Conservation (phyloP, 208 protist genomes). For the Crithidia bombi region DNA sequence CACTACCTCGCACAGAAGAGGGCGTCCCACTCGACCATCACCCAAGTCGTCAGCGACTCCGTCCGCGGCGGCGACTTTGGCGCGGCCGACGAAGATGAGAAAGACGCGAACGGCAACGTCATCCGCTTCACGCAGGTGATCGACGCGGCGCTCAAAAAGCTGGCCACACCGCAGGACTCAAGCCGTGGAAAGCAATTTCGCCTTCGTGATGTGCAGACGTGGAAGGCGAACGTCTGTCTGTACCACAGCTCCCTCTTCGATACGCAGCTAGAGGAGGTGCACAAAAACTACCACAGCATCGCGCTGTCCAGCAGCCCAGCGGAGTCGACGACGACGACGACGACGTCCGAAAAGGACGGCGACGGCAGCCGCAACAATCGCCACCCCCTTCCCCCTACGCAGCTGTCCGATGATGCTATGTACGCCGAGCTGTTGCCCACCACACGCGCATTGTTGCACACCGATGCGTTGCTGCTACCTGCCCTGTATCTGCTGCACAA, state of each 20-base stretch:
- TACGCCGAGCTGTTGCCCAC: constrained; percentile 51
- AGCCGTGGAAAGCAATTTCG: constrained; percentile 42
- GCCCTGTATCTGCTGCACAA: constrained; percentile 54
- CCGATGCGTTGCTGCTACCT: constrained; percentile 63
- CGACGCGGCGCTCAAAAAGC: constrained; percentile 38
- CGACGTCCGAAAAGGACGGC: constrained; percentile 8
- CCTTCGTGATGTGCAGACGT: constrained; percentile 52
- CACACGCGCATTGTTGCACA: constrained; percentile 76
- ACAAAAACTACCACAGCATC: constrained; percentile 36
- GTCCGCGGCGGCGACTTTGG: constrained; percentile 33
- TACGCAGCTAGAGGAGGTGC: constrained; percentile 31
- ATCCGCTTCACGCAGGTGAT: constrained; percentile 31
- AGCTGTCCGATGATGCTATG: constrained; percentile 24
- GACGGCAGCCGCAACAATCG: background rate
- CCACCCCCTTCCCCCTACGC: constrained; percentile 29
- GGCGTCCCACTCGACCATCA: constrained; percentile 27
- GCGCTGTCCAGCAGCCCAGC: constrained; percentile 2
- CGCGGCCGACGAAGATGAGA: constrained; percentile 33
- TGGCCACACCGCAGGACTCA: constrained; percentile 43
- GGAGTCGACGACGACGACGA: background rate
- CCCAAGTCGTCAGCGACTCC: constrained; percentile 21
- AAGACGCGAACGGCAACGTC: constrained; percentile 28
- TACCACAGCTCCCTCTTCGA: constrained; percentile 55
- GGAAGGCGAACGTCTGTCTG: constrained; percentile 48
- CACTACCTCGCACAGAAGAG: constrained; percentile 30